Conservation (phyloP, 768 basidiomycete species). For the Russula vinacea region DNA sequence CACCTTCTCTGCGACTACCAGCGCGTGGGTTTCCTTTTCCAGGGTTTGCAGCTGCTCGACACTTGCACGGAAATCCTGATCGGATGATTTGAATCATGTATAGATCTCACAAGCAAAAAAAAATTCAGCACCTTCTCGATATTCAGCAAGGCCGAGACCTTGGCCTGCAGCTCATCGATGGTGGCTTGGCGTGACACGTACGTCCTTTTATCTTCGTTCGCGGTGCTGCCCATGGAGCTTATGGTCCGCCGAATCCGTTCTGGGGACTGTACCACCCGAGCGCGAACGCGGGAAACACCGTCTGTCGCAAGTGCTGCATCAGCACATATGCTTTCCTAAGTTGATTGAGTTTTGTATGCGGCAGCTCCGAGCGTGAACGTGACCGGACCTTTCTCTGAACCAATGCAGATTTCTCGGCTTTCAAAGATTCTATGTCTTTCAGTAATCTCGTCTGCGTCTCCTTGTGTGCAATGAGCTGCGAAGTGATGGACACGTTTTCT, state of each 20-base stretch:
- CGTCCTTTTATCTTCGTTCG: conserved; percentile 66
- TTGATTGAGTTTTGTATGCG: neutral
- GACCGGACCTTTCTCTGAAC: conserved; percentile 57
- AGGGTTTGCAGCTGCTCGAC: conserved; percentile 74
- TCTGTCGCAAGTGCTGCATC: conserved; percentile 60
- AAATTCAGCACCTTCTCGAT: conserved; percentile 63
- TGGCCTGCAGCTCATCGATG: conserved; percentile 70
- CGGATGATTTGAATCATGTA: conserved; percentile 12
- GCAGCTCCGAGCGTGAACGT: neutral
- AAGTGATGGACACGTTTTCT: conserved; percentile 60
- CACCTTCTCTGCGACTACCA: conserved; percentile 66
- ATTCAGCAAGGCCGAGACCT: conserved; percentile 63
- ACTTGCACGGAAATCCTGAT: conserved; percentile 66
- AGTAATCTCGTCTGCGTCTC: conserved; percentile 56
- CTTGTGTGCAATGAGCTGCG: conserved; percentile 67
- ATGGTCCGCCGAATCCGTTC: conserved; percentile 86
- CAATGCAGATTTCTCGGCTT: conserved; percentile 62
- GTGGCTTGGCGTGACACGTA: conserved; percentile 67
- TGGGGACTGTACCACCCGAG: conserved; percentile 86
- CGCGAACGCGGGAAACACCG: conserved; percentile 57
- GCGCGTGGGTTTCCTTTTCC: conserved; percentile 59
- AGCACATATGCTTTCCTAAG: conserved; percentile 57
- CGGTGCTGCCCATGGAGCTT: conserved; percentile 63
- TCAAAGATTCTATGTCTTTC: conserved; percentile 67
- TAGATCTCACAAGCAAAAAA: conserved; percentile 11